Conservation (phyloP, 805 yeast species). For the Candida quercuum region DNA sequence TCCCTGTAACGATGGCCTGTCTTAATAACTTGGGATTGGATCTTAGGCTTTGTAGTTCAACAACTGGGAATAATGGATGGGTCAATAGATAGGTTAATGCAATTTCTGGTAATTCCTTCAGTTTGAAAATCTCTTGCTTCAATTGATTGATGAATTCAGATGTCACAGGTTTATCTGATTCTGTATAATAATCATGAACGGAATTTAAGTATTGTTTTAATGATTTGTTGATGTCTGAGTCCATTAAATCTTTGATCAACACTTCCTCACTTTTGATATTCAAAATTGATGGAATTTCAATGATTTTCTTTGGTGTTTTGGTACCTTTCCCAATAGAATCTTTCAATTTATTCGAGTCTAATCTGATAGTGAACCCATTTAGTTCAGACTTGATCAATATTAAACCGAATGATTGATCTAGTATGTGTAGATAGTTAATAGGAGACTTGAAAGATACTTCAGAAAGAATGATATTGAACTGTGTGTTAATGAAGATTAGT, state of each 20-base stretch:
- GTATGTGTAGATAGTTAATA: slow-evolving; percentile 9
- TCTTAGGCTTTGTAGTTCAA: slow-evolving; percentile 45
- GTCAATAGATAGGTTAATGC: slow-evolving; percentile 72
- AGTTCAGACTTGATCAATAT: slow-evolving; percentile 18
- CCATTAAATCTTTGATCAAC: slow-evolving; percentile 16
- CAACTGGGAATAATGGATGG: slow-evolving; percentile 80
- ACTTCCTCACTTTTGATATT: slow-evolving; percentile 14
- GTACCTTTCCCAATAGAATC: slow-evolving; percentile 64
- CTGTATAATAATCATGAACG: slow-evolving; percentile 50
- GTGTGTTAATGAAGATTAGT: slow-evolving; percentile 32
- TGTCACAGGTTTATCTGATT: slow-evolving; percentile 62
- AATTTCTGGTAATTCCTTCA: slow-evolving; percentile 30
- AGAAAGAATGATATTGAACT: slow-evolving; percentile 22
- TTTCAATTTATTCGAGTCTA: slow-evolving; percentile 62
- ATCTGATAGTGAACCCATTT: slow-evolving; percentile 37
- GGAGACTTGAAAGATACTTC: slow-evolving; percentile 14
- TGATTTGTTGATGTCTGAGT: slow-evolving; percentile 25
- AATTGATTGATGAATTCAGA: slow-evolving; percentile 44
- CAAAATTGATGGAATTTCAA: slow-evolving; percentile 24
- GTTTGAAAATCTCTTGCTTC: slow-evolving; percentile 35
- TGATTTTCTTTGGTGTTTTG: slow-evolving; percentile 10
- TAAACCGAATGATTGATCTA: slow-evolving; percentile 4
- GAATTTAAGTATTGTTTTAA: slow-evolving; percentile 28
- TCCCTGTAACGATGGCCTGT: slow-evolving; percentile 79
- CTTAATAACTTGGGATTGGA: slow-evolving; percentile 61